A percentile compares a stretch with the other conserved stretches of the same genome.
Conservation (phyloP, 2,329 filamentous ascomycete species). For the Fusarium sp. region DNA sequence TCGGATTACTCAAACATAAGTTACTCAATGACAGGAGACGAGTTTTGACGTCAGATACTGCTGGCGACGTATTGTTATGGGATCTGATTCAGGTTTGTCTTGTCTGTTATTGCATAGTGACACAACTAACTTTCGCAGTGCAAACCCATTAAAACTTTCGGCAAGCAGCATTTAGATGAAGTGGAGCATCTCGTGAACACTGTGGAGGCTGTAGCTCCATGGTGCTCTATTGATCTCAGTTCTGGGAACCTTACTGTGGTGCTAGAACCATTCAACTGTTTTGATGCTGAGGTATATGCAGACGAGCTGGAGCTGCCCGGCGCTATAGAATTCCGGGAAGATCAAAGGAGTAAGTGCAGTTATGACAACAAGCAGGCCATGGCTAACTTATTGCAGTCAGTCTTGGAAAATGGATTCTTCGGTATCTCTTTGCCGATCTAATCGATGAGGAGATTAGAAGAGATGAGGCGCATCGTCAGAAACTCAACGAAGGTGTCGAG, state of each 20-base stretch:
- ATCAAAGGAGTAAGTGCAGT: slow-evolving; percentile 82
- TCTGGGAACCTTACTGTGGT: slow-evolving; percentile 93
- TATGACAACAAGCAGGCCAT: background rate
- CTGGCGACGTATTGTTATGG: slow-evolving; percentile 95
- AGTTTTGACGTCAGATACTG: slow-evolving; percentile 92
- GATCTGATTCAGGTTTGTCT: slow-evolving; percentile 83
- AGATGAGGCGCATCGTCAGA: slow-evolving; percentile 79
- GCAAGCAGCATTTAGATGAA: slow-evolving; percentile 93
- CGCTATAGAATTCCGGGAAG: slow-evolving; percentile 85
- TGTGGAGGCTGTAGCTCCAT: slow-evolving; percentile 88
- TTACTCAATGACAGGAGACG: slow-evolving; percentile 91
- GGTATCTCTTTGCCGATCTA: slow-evolving; percentile 89
- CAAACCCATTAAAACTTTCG: slow-evolving; percentile 88
- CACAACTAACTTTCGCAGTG: slow-evolving; percentile 67
- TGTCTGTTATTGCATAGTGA: too few species aligned
- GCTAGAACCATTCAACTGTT: slow-evolving; percentile 93
- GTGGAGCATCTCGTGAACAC: slow-evolving; percentile 90
- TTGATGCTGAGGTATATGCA: slow-evolving; percentile 96
- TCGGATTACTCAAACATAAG: slow-evolving; percentile 93
- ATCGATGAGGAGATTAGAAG: slow-evolving; percentile 91
- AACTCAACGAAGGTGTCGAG: slow-evolving; percentile 72
- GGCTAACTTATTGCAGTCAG: slow-evolving; percentile 74
- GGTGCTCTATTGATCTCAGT: slow-evolving; percentile 95
- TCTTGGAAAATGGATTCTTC: slow-evolving; percentile 94
- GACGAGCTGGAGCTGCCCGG: slow-evolving; percentile 85